phyloP scores from a whole-genome alignment of 345 rosid genomes.

The Melaleuca quinquenervia region DNA sequence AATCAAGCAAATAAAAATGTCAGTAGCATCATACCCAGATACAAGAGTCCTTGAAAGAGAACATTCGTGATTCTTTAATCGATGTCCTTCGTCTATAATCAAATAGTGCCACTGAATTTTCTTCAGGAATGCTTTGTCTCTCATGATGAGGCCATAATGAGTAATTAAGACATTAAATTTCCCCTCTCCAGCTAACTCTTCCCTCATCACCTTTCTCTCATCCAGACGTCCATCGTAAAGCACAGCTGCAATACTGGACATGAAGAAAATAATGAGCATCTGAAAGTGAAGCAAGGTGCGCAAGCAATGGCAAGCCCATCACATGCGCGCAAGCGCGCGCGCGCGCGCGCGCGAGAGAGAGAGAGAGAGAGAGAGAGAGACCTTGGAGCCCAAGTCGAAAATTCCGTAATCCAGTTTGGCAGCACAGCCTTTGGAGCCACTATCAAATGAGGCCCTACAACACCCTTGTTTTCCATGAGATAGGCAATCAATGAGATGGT shows the following conservation, averaged over 20 bases:
- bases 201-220: slow-evolving; percentile 88
- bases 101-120: slow-evolving; percentile 86
- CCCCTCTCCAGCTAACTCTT: slow-evolving; percentile 55
- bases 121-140: slow-evolving; percentile 88
- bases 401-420: slow-evolving; percentile 95
- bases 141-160: slow-evolving; percentile 97
- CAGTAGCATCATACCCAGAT: slow-evolving; percentile 50
- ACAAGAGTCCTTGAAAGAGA: slow-evolving; percentile 82
- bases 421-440: slow-evolving; percentile 99
- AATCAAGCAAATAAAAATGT: neutral
- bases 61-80: slow-evolving; percentile 91
- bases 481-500: slow-evolving; percentile 88
- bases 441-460: slow-evolving; percentile 87
- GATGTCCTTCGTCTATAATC: slow-evolving; percentile 99
- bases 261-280: slow-evolving; percentile 11
- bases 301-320: neutral
- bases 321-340: neutral
- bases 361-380: slow-evolving; percentile 10
- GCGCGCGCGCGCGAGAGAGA: neutral
- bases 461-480: slow-evolving; percentile 80
- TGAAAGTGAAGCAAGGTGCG: neutral
- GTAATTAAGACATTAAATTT: slow-evolving; percentile 78
- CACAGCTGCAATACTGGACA: slow-evolving; percentile 68
- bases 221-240: slow-evolving; percentile 98
- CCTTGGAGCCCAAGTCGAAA: slow-evolving; percentile 92